A percentile compares a stretch with the other conserved stretches of the same genome.
Conservation (phyloP, 306 rosid genomes). For the Fragaria vesca region DNA sequence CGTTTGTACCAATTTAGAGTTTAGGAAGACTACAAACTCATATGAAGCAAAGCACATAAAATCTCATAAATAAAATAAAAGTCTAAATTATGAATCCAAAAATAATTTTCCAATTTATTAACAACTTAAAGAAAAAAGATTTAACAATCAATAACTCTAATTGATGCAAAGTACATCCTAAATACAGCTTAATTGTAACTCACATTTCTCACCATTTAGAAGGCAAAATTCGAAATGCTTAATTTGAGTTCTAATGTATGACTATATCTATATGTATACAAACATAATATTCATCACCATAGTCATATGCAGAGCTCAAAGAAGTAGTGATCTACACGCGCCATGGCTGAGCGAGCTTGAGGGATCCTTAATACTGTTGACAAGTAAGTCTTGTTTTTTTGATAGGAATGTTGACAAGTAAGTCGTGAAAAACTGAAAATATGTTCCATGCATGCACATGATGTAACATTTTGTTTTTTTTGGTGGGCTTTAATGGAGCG, state of each 20-base stretch:
- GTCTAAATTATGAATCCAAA: too few species aligned
- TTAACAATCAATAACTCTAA: too few species aligned
- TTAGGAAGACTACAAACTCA: not conserved
- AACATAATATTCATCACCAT: not conserved
- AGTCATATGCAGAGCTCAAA: not conserved
- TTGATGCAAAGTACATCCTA: too few species aligned
- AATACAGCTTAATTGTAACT: too few species aligned
- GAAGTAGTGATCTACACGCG: not conserved
- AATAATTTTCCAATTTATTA: too few species aligned
- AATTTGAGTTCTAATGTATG: not conserved
- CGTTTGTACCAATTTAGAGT: not conserved
- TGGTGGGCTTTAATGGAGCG: not conserved
- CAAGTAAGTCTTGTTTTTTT: too few species aligned
- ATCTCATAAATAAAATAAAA: too few species aligned
- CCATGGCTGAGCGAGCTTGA: not conserved
- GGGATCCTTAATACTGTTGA: not conserved
- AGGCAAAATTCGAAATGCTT: not conserved
- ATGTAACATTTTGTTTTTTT: not conserved
- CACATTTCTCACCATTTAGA: not conserved
- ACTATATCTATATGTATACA: too few species aligned
- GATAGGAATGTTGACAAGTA: not conserved
- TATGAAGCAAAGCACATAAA: not conserved
- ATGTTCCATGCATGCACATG: not conserved
- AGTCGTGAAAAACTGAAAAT: too few species aligned
- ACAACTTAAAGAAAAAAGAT: too few species aligned